Evolutionary conservation across 2,329 filamentous ascomycete genomes (phyloP).

Genomic region (Onygenales sp.): DNA sequence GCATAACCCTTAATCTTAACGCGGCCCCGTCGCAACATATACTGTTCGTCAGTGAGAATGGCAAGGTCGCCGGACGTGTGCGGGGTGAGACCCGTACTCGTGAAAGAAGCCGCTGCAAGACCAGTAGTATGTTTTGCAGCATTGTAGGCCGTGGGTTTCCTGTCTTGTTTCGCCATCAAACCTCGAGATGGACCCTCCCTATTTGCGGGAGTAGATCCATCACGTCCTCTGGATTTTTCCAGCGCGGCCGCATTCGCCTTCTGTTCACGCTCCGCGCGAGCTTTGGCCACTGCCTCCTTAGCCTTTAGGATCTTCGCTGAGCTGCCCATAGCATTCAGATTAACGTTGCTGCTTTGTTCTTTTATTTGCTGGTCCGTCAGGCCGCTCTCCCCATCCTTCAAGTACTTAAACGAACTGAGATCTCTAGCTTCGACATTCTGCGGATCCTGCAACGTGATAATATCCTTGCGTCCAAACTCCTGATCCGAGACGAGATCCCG

Average conservation of each 20-base stretch:
- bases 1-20: constrained; percentile 89
- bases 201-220: constrained; percentile 6
- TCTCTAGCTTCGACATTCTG: constrained; percentile 78
- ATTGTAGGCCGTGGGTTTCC: constrained; percentile 56
- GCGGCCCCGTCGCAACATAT: constrained; percentile 83
- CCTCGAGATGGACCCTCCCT: constrained; percentile 18
- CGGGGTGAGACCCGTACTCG: constrained; percentile 84
- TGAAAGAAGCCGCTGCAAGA: constrained; percentile 85
- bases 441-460: constrained; percentile 93
- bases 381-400: constrained; percentile 68
- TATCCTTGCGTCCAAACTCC: constrained; percentile 79
- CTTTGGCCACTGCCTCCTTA: constrained; percentile 87
- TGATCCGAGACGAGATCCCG: constrained; percentile 77
- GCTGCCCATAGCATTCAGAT: constrained; percentile 68
- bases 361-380: constrained; percentile 61
- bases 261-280: constrained; percentile 61
- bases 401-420: constrained; percentile 76
- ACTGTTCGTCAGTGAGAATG: constrained; percentile 84
- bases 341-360: constrained; percentile 60
- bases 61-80: constrained; percentile 83
- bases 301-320: constrained; percentile 77
- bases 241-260: constrained; percentile 46
- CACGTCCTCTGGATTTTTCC: constrained; percentile 10
- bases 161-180: constrained; percentile 9
- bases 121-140: constrained; percentile 86